Percentiles rank a stretch among this genome's conserved stretches.
These are phyloP conservation scores for Cercospora nicotianae DNA, from an alignment of 2,329 filamentous ascomycete species.

Conservation along the genomic window DNA sequence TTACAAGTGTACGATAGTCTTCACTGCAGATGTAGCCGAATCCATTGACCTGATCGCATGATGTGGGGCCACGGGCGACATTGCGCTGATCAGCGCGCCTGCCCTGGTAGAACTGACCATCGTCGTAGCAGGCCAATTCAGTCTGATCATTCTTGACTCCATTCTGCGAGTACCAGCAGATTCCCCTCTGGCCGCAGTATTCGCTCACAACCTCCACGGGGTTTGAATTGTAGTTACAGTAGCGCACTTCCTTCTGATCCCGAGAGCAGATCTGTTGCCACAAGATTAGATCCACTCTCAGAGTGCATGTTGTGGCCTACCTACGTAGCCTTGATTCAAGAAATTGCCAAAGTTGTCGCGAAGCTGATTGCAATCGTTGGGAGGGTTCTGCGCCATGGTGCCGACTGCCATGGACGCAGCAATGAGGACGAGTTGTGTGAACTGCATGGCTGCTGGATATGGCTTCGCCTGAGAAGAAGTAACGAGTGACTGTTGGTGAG, in stretches of 20 bases:
- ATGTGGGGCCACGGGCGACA: conserved; percentile 15
- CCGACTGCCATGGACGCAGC: conserved; percentile 7
- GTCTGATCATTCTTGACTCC: not conserved
- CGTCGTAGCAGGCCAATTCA: not conserved
- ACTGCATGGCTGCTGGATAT: not conserved
- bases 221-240: conserved; percentile 10
- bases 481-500: not conserved
- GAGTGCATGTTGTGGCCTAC: too few species aligned
- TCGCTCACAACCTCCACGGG: conserved; percentile 4
- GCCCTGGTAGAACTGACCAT: too few species aligned
- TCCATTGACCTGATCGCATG: conserved; percentile 13
- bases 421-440: conserved; percentile 1
- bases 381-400: conserved; percentile 2
- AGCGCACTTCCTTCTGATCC: too few species aligned
- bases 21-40: conserved; percentile 13
- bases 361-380: conserved; percentile 4
- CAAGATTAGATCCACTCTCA: not conserved
- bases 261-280: conserved; percentile 11
- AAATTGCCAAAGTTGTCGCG: too few species aligned
- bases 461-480: not conserved
- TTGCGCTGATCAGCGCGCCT: too few species aligned
- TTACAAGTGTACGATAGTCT: conserved; percentile 18
- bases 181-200: too few species aligned
- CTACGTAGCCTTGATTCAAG: too few species aligned
- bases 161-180: too few species aligned